Evolutionary conservation across 1,284 basidiomycete species (phyloP), one percentile per base, ranked within the genome.

Genomic region (Caloboletus firmus): DNA sequence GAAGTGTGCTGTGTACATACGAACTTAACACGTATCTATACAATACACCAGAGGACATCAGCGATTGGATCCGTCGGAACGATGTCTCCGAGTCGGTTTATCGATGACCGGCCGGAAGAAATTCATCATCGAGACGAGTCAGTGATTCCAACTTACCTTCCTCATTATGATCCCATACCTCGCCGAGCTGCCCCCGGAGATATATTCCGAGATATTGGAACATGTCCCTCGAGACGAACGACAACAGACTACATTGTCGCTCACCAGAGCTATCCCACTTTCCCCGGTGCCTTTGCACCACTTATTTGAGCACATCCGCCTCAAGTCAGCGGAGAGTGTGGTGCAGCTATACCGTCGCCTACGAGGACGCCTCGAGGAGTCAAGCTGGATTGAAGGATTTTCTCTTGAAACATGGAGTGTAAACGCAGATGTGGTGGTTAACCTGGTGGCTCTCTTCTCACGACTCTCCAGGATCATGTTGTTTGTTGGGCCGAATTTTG

Each of bases 381-480:
- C 66, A 12, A 36, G 48, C 3, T 78, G 74, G 70, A 72, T 88
- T 10, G 73, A 73, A 41, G 72, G 73, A 10, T 70, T 89, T 51
- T 72, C 72, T 10, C 63, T 87, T 17, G 76, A 82, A 60, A 68
- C 75, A 11, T 89, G 84, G 84, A 74, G 63, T 4, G 79, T 79
- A 17, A 85, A 90, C 62, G 82, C 85, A 5, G 80, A 87, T 43
- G 74, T 85, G 11, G 72, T 85, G 31, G 73, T 83, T 52, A 85
- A 85, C 60, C 61, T 87, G 10, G 54, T 88, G 5, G 68, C 65
- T 8, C 66, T 84, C 35, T 67, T 89, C 17, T 73, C 75, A 3
- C 71, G 72, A n/a, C 61, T 88, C 26, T 67, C 67, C 31, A 70
- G 69, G 20, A 62, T 90, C 52, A 74, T 64, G 26, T 61, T 90